phyloP scores from a whole-genome alignment of 306 rosid genomes.

The Cucurbita ficifolia region DNA sequence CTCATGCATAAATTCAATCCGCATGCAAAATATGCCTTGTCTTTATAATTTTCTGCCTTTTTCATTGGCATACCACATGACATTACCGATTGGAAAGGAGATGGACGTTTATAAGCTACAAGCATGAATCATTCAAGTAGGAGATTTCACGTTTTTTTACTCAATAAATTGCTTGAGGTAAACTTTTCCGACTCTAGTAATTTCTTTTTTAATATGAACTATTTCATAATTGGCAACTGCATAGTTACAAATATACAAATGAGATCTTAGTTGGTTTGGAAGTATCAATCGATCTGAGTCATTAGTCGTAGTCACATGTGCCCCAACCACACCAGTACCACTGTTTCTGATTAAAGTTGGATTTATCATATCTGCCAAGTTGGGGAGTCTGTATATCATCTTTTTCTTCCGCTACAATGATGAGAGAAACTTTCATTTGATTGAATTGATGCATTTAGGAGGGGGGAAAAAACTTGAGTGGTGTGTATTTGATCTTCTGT shows the following conservation, averaged over 20 bases:
- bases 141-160: neutral
- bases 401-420: neutral
- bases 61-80: neutral
- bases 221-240: neutral
- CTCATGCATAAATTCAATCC: neutral
- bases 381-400: neutral
- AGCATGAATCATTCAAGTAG: neutral
- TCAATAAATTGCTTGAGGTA: neutral
- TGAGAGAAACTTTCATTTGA: neutral
- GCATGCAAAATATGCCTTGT: neutral
- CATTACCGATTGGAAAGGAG: neutral
- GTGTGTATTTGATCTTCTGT: neutral
- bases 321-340: neutral
- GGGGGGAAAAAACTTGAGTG: neutral
- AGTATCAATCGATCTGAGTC: no score
- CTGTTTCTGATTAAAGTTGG: neutral
- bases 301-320: neutral
- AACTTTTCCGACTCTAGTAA: neutral
- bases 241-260: neutral
- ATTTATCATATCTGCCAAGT: slow-evolving; percentile 5
- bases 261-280: neutral
- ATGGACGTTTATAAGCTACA: neutral
- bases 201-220: neutral
- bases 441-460: neutral
- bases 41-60: neutral